Evolutionary conservation across 768 basidiomycete species (phyloP), one percentile per base, ranked within the genome.

Genomic region (Lactifluus subvellereus): DNA sequence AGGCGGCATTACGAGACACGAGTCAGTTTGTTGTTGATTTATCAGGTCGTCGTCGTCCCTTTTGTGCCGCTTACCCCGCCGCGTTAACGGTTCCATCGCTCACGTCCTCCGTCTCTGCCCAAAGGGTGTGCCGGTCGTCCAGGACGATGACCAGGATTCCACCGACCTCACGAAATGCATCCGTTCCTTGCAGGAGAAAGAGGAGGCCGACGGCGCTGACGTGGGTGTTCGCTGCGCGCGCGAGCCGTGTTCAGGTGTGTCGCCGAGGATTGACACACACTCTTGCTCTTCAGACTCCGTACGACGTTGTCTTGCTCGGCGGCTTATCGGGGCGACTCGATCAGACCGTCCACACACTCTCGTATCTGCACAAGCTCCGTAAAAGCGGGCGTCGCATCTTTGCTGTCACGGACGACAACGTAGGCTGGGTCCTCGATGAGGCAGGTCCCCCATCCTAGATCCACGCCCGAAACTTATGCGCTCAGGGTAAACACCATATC

Each of bases 91-190:
- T 27, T 27, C 27, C 27, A 4, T 58, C 27, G 32, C 57, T 52
- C 56, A 64, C 40, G 7, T 22, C 1, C 27, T 27, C 27, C 27
- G 27, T 11, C 40, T 56, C 13, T 38, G 9, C 54, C 22, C 27
- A 27, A 45, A 94, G 91, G 86, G 82, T 37, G 89, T 97, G 3
- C 71, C 74, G 0, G 76, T 96, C 42, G 70, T 84, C 0, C 74
- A 84, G 57, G 95, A 97, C 69, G 66, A 76, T 0, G 84, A 89
- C 71, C 87, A 93, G 71, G 74, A 92, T 70, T 82, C 92, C n/a
- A 98, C 96, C 0, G 97, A 99, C 72, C 80, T 99, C 61, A 93
- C 91, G 88, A 99, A 99, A 74, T 98, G 94, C 69, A 75, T 98
- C 2, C 51, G 68, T 6, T 79, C 85, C 6, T 70, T 98, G 3